Base-by-base conservation (phyloP, 2,329 filamentous ascomycete species). In the Ascochyta viciae-villosae region DNA sequence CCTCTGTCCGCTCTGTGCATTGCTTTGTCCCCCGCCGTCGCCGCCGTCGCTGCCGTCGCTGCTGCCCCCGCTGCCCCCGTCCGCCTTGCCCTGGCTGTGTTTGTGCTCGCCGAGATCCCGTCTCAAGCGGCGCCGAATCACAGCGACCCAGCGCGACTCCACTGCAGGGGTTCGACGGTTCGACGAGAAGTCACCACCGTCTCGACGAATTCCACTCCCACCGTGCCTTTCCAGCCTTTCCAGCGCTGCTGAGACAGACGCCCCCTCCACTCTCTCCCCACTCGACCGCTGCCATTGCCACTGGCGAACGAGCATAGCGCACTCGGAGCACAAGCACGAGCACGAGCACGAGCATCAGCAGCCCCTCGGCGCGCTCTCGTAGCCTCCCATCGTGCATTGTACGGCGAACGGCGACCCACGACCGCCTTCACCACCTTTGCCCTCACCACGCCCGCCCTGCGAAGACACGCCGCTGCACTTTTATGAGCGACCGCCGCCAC, bases 401-500 rank as follows among this genome's bases (percentile, higher is more conserved):
- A 31, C 29, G 29, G 29, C 29, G 3, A 31, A 31, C 29, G 29
- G 29, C 29, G 12, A 6, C 3, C 29, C 4, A 31, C 29, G 12
- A 31, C 29, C 29, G 12, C 29, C 3, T 5, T 4, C 29, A 31
- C 29, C 3, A 13, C 12, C 10, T 5, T 2, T 2, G 24, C 24
- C 24, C 46, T 38, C 26, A 51, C 53, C 43, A 40, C 53, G 34
- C 54, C 55, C 57, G 62, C 50, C 37, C 45, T 54, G 46, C 40
- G 35, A 50, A 35, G 31, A 40, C 46, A 7, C 35, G 5, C 7
- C 37, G 47, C 46, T 41, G 34, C 35, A 38, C 27, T 46, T 67
- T 64, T 61, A 70, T 68, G 67, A 63, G 61, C 64, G 62, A 66
- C 63, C 64, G 55, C 65, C 58, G 61, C 66, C 57, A 62, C 60